Base-by-base conservation (phyloP, 2,329 filamentous ascomycete genomes). In the Corniculantispora saksenae region DNA sequence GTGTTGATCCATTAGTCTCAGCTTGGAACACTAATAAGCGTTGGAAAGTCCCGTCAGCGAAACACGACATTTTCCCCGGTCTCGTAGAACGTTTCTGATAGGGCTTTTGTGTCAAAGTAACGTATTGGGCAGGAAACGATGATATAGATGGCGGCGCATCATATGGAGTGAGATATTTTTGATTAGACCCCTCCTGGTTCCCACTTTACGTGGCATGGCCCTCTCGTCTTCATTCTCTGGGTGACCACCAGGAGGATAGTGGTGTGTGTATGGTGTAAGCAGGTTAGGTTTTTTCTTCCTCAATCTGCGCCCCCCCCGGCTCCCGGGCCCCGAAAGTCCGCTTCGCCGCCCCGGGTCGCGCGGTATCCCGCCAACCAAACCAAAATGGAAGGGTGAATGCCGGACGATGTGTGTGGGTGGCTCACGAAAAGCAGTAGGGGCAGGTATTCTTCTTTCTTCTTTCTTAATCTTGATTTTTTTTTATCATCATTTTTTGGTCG, bases 311-410 rank as follows among this genome's bases (percentile, higher is more conserved):
- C 38, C 12, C 23, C 43, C 32, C 32, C 38, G 35, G 59, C 23
- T 61, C 35, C 50, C 29, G 48, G 45, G 15, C 19, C 35, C 25
- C 43, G 59, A 61, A 54, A 54, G 59, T 47, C 59, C 48, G 59
- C 35, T 43, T n/a, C 29, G 29, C 17, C 19, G 29, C 29, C 21
- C 45, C 19, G 29, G 58, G 29, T 13, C 58, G 58, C 32, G 25
- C 23, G n/a, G 38, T 17, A 17, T 23, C 19, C 15, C 38, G 17
- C 55, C 21, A 29, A 12, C 40, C 38, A 4, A 19, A 15, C 35
- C n/a, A n/a, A n/a, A n/a, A n/a, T n/a, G n/a, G 10, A 32, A 10
- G 32, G 10, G 32, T 5, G 32, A 32, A 32, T 32, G 32, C 32
- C 32, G 32, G 32, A 10, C 10, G 29, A 5, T n/a, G n/a, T n/a